A percentile compares a stretch with the other conserved stretches of the same genome.
phyloP scores from a whole-genome alignment of 805 yeast species.

The Lipomyces japonicus region DNA sequence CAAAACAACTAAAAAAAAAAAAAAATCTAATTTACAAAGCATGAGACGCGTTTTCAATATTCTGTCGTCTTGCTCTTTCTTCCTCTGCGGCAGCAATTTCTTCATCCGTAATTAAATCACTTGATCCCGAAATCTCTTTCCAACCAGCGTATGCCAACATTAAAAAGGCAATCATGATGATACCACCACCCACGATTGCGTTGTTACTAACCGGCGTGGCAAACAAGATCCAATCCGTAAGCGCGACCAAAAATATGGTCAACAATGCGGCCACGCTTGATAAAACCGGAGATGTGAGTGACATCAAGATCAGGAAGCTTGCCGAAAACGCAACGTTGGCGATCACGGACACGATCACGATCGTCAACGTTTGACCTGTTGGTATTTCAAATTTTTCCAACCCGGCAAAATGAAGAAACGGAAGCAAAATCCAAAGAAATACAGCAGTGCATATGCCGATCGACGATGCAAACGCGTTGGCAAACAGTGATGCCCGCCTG shows the following conservation, averaged over 20 bases:
- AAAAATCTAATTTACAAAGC: neutral
- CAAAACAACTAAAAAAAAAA: neutral
- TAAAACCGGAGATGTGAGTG: constrained; percentile 79
- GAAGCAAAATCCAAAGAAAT: constrained; percentile 48
- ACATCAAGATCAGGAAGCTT: constrained; percentile 70
- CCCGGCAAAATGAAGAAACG: constrained; percentile 51
- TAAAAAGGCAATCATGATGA: constrained; percentile 67
- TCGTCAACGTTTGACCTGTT: constrained; percentile 42
- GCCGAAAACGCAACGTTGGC: constrained; percentile 68
- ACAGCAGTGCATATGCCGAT: constrained; percentile 58
- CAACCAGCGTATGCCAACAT: constrained; percentile 47
- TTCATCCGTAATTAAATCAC: constrained; percentile 14
- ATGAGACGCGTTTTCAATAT: constrained; percentile 8
- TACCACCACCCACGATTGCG: constrained; percentile 64
- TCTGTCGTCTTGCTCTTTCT: neutral
- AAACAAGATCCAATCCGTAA: constrained; percentile 67
- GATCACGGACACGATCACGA: constrained; percentile 51
- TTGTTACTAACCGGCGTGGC: constrained; percentile 52
- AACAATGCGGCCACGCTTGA: constrained; percentile 64
- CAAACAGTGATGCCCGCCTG: constrained; percentile 72
- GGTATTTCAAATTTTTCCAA: constrained; percentile 59
- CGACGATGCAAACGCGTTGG: constrained; percentile 67
- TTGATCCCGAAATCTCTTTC: constrained; percentile 34
- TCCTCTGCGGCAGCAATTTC: constrained; percentile 12
- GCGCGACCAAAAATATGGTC: constrained; percentile 75